Percentiles rank a stretch among this genome's conserved stretches.
phyloP scores from a whole-genome alignment of 495 filamentous ascomycete genomes.

The Sordaria brevicollis region DNA sequence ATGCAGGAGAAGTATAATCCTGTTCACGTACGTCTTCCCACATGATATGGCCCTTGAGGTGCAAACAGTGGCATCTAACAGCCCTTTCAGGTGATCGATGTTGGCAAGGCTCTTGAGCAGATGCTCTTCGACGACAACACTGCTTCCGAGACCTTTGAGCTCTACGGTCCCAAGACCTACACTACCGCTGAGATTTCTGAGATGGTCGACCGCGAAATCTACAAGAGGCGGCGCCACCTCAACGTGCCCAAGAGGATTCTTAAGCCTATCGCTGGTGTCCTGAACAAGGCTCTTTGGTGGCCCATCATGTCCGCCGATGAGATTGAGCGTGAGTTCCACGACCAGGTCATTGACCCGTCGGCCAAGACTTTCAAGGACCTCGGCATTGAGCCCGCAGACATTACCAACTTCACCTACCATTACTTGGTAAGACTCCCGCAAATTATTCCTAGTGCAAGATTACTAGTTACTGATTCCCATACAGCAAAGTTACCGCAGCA shows the following conservation, averaged over 20 bases:
- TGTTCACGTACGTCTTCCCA: conserved; percentile 59
- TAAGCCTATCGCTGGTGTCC: conserved; percentile 56
- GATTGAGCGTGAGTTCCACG: conserved; percentile 86
- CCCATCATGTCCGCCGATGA: conserved; percentile 71
- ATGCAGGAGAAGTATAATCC: conserved; percentile 88
- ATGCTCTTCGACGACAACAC: conserved; percentile 89
- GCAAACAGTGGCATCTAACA: conserved; percentile 9
- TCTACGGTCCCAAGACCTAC: conserved; percentile 91
- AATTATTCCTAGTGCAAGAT: background rate
- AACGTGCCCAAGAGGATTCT: conserved; percentile 77
- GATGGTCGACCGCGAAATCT: conserved; percentile 83
- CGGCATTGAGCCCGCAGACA: conserved; percentile 73
- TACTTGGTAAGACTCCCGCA: conserved; percentile 65
- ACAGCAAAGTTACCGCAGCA: conserved; percentile 75
- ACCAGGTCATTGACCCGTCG: conserved; percentile 80
- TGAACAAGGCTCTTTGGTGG: conserved; percentile 86
- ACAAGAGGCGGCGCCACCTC: conserved; percentile 80
- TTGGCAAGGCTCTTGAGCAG: conserved; percentile 73
- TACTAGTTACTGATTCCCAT: conserved; percentile 14
- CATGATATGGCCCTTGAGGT: background rate
- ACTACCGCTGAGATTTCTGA: conserved; percentile 76
- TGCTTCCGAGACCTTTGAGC: conserved; percentile 82
- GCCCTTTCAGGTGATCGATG: conserved; percentile 60
- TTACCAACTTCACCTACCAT: conserved; percentile 75
- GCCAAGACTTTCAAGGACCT: conserved; percentile 96